phyloP scores from a whole-genome alignment of 2,329 filamentous ascomycete species.

The Aspergillus texensis region DNA sequence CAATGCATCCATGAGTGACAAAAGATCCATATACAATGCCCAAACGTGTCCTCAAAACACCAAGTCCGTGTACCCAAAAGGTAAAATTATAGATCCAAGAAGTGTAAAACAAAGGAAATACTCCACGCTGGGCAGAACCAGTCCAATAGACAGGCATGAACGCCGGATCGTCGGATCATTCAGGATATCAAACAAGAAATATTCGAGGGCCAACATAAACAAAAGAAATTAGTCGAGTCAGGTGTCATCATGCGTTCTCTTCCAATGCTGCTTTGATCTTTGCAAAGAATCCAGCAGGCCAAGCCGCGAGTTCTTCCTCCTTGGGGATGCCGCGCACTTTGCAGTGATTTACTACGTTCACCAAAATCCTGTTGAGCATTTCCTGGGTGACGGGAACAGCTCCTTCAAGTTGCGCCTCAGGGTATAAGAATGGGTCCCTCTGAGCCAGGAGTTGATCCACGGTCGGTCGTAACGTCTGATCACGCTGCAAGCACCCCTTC shows the following conservation, averaged over 20 bases:
- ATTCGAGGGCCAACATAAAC: slow-evolving; percentile 18
- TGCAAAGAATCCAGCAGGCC: slow-evolving; percentile 52
- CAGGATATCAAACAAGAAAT: slow-evolving; percentile 28
- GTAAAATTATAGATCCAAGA: slow-evolving; percentile 16
- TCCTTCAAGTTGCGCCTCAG: slow-evolving; percentile 52
- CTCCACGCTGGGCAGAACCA: slow-evolving; percentile 4
- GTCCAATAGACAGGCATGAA: slow-evolving; percentile 13
- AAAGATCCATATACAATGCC: slow-evolving; percentile 20
- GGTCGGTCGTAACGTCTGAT: slow-evolving; percentile 59
- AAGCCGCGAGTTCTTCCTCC: slow-evolving; percentile 57
- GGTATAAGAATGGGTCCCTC: slow-evolving; percentile 61
- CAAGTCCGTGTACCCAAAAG: slow-evolving; percentile 12
- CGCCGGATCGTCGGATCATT: slow-evolving; percentile 28
- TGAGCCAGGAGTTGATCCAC: slow-evolving; percentile 59
- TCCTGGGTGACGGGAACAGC: slow-evolving; percentile 58
- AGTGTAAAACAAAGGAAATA: slow-evolving; percentile 20
- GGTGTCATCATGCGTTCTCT: slow-evolving; percentile 36
- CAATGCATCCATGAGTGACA: slow-evolving; percentile 11
- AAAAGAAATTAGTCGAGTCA: slow-evolving; percentile 30
- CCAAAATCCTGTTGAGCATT: slow-evolving; percentile 62
- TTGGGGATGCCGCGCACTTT: slow-evolving; percentile 57
- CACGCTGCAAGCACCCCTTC: slow-evolving; percentile 60
- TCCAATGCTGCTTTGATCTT: slow-evolving; percentile 51
- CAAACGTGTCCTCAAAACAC: slow-evolving; percentile 19
- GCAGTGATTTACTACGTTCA: slow-evolving; percentile 63